Conservation (phyloP, 495 filamentous ascomycete species). For the Lepraria neglecta region DNA sequence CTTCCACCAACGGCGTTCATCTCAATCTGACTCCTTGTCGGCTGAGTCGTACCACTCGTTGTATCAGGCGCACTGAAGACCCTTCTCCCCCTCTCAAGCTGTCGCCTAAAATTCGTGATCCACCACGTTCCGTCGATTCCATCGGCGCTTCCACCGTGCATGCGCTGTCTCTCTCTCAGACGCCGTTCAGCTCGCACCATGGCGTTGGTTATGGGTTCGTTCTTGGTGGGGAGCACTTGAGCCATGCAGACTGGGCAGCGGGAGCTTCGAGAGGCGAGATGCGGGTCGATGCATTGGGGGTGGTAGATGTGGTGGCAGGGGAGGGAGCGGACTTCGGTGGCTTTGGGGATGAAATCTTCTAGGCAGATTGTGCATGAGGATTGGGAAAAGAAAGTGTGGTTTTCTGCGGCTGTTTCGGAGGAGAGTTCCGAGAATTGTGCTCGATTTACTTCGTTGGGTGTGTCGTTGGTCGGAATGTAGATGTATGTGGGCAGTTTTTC, state of each 20-base stretch:
- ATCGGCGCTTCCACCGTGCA: background rate
- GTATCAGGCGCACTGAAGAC: background rate
- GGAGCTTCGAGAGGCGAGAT: slow-evolving; percentile 62
- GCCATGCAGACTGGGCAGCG: slow-evolving; percentile 86
- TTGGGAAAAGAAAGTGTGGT: slow-evolving; percentile 52
- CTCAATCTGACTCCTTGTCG: slow-evolving; percentile 18
- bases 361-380: slow-evolving; percentile 80
- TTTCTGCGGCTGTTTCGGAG: slow-evolving; percentile 23
- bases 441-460: slow-evolving; percentile 20
- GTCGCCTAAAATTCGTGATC: slow-evolving; percentile 7
- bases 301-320: slow-evolving; percentile 90
- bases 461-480: slow-evolving; percentile 46
- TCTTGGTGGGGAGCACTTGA: slow-evolving; percentile 50
- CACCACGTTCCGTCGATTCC: background rate
- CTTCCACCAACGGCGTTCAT: slow-evolving; percentile 4
- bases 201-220: slow-evolving; percentile 64
- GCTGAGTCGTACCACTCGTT: background rate
- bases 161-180: slow-evolving; percentile 19
- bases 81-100: slow-evolving; percentile 6
- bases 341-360: slow-evolving; percentile 63
- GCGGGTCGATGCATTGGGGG: slow-evolving; percentile 77
- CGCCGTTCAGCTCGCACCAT: slow-evolving; percentile 70
- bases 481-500: slow-evolving; percentile 67
- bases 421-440: slow-evolving; percentile 25
- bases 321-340: slow-evolving; percentile 70